Base-by-base conservation (phyloP, 345 rosid genomes). In the Linum trigynum region DNA sequence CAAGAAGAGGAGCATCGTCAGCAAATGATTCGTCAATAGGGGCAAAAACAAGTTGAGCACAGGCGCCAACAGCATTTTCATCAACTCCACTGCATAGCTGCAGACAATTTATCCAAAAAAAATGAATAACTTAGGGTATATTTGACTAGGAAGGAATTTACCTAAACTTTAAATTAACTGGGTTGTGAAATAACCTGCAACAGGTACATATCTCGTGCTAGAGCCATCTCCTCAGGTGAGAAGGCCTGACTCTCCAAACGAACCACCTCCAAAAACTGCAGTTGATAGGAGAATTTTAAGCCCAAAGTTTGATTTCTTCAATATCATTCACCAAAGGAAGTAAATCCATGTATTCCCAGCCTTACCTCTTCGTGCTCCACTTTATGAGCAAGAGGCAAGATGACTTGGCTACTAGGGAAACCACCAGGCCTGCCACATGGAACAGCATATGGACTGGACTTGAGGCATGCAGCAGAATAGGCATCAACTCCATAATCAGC, bases 31-130 rank as follows among this genome's bases (percentile, higher is more conserved):
- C 97, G 53, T 92, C 97, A 14, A 92, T 90, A 55, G 97, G 97
- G 36, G 97, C 97, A 81, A 86, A 92, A 58, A 92, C 96, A 67
- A 92, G 98, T 72, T 92, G 97, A 35, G 98, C 97, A 80, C 96
- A 90, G 40, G 91, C 84, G 66, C 91, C 94, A 65, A 90, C 81
- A 66, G 83, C 87, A 80, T 80, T 90, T 77, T 92, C 98, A 78
- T 90, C 97, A 71, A 86, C 84, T 62, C 98, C 98, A 7, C 86
- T 80, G 76, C 98, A 88, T 3, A 85, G 80, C 98, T 92, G 84
- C 66, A 59, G 32, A 23, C 32, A 23, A 23, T 23, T 23, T 23
- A 23, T 23, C 32, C 40, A n/a, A 41, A 39, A 2, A 40, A 61
- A 60, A 45, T 67, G 66, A 50, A 58, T 35, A 8, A 50, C 16